Evolutionary conservation across 2,329 filamentous ascomycete species (phyloP).

Genomic region (Phialophora chinensis): DNA sequence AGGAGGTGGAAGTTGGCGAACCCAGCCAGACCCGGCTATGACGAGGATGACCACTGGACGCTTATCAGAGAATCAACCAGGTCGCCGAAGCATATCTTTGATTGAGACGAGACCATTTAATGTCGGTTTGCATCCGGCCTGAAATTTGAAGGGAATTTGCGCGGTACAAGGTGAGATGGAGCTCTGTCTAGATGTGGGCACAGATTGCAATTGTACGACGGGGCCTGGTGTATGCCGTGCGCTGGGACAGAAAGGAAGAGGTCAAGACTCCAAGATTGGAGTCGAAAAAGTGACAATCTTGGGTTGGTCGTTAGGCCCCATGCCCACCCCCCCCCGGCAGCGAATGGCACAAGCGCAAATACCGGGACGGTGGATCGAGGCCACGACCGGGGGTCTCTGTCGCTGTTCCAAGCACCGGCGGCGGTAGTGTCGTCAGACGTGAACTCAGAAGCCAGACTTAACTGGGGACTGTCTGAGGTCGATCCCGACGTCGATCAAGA

Average conservation of each 20-base stretch:
- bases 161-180: conserved; percentile 16
- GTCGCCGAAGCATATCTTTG: conserved; percentile 18
- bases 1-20: conserved; percentile 9
- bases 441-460: conserved; percentile 16
- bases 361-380: conserved; percentile 27
- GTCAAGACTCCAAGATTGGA: conserved; percentile 29
- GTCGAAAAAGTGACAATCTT: conserved; percentile 29
- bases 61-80: conserved; percentile 21
- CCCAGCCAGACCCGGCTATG: conserved; percentile 8
- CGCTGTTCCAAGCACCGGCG: conserved; percentile 19
- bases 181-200: conserved; percentile 20
- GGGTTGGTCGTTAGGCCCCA: conserved; percentile 26
- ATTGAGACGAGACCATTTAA: conserved; percentile 13
- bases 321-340: conserved; percentile 22
- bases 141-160: conserved; percentile 22
- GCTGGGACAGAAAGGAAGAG: conserved; percentile 31
- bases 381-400: conserved; percentile 25
- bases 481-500: conserved; percentile 32
- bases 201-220: conserved; percentile 32
- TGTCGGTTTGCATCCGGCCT: conserved; percentile 18
- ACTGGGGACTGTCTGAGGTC: conserved; percentile 25
- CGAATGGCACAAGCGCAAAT: conserved; percentile 31
- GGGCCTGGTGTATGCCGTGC: conserved; percentile 19
- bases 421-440: conserved; percentile 34
- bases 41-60: conserved; percentile 9